Evolutionary conservation across 164 flowering plant genomes (phyloP), one percentile per base, ranked within the genome.

Genomic region (Annona cherimola): DNA sequence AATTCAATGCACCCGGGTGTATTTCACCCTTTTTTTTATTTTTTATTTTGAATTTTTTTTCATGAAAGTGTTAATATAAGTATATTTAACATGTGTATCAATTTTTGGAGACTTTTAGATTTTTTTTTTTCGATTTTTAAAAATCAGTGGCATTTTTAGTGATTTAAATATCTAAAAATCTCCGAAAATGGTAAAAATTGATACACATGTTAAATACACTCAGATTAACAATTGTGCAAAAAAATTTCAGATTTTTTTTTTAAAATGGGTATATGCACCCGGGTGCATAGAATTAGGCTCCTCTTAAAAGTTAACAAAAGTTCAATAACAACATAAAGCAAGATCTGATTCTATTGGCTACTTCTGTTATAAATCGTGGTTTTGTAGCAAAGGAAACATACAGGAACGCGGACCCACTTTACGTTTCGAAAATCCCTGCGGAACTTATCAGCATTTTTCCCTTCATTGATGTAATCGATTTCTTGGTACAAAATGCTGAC

Each of bases 331-430:
- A 61, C 16, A 18, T 35, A 64, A 66, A 43, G 40, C 7, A 66
- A 66, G 35, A 43, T 54, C 50, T 66, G 20, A 44, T 54, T 9
- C 63, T 4, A n/a, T 45, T 45, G 44, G 11, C 6, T 26, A 26
- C 5, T 1, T 46, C 19, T 1, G 16, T 67, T 12, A 11, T 50
- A 2, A 1, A 65, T n/a, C 8, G 9, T 40, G 43, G 79, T 68
- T 35, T 45, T 72, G 76, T 35, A 74, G 80, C 18, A 63, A 5
- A 69, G 71, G 87, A 79, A 76, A 89, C 99, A 77, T 93, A 95
- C 99, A 81, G 99, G 99, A 69, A 95, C 86, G 73, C 99, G 92
- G 68, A 95, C 91, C 99, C 99, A 95, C 88, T 92, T 95, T 65
- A 83, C 73, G 74, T 95, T 95, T 45, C 99, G 97, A 76, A 95